phyloP scores from a whole-genome alignment of 2,329 filamentous ascomycete genomes.

The Drechslerella stenobrocha region DNA sequence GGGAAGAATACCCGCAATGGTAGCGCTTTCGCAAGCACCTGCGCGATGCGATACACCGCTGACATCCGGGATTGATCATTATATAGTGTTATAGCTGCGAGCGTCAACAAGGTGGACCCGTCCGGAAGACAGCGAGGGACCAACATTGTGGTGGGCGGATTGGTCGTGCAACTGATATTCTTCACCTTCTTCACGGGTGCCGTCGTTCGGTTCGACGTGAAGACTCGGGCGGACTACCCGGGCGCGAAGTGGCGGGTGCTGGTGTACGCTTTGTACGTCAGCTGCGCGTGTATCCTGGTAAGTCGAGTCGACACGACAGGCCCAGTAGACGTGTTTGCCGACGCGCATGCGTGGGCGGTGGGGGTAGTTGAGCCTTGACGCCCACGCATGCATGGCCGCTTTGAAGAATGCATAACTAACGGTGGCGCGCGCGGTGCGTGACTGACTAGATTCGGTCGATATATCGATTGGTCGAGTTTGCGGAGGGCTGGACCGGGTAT shows the following conservation, averaged over 20 bases:
- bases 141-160: conserved; percentile 48
- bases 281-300: conserved; percentile 48
- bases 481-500: conserved; percentile 61
- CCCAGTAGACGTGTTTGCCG: background rate
- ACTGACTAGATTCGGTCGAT: conserved; percentile 59
- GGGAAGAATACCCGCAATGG: too few species aligned
- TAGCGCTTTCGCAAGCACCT: too few species aligned
- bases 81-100: conserved; percentile 48
- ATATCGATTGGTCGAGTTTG: conserved; percentile 62
- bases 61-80: background rate
- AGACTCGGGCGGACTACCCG: conserved; percentile 21
- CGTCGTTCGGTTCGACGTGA: conserved; percentile 49
- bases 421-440: too few species aligned
- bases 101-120: conserved; percentile 25
- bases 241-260: conserved; percentile 43
- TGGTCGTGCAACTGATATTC: conserved; percentile 48
- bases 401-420: too few species aligned
- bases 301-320: background rate
- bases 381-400: too few species aligned
- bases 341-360: background rate
- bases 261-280: conserved; percentile 48
- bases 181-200: conserved; percentile 50
- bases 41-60: background rate
- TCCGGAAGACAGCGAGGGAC: conserved; percentile 30
- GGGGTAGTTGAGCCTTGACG: too few species aligned